Evolutionary conservation across 2,329 filamentous ascomycete genomes (phyloP).

Genomic region (Microdochium trichocladiopsis): DNA sequence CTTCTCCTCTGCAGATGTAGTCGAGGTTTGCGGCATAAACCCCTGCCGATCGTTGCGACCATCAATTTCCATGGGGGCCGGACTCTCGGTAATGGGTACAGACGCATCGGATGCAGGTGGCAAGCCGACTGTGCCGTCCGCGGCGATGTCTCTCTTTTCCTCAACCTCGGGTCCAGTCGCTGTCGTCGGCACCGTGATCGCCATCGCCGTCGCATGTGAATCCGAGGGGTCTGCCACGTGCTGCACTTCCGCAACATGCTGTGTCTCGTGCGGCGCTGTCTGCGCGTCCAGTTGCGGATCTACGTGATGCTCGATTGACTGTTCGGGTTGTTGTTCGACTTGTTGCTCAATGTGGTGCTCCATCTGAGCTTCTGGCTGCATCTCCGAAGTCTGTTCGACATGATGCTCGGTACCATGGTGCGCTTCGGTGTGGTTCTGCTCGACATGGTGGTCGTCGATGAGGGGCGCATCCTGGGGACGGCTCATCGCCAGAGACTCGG

Average conservation of each 20-base stretch:
- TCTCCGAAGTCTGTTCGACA: background rate
- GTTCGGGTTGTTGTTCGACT: background rate
- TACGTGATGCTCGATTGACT: background rate
- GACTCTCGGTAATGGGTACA: constrained; percentile 38
- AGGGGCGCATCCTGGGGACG: constrained; percentile 43
- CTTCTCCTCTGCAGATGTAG: constrained; percentile 41
- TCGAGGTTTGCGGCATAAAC: constrained; percentile 31
- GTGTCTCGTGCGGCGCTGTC: background rate
- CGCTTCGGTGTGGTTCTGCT: background rate
- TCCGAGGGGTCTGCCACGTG: constrained; percentile 11
- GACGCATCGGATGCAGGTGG: constrained; percentile 32
- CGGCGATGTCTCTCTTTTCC: constrained; percentile 31
- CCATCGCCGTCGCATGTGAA: constrained; percentile 1
- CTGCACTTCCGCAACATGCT: background rate
- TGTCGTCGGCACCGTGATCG: constrained; percentile 18
- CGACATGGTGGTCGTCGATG: background rate
- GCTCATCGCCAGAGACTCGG: constrained; percentile 44
- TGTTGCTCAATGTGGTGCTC: background rate
- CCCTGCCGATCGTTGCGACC: constrained; percentile 25
- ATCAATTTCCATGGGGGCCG: constrained; percentile 48
- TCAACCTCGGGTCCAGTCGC: constrained; percentile 19
- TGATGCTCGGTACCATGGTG: background rate
- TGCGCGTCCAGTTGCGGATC: background rate
- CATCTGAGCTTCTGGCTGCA: background rate
- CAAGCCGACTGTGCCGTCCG: constrained; percentile 31